Evolutionary conservation across 352 stramenopile genomes (phyloP), one percentile per base, ranked within the genome.

Genomic region (Globisporangium middletonii): DNA sequence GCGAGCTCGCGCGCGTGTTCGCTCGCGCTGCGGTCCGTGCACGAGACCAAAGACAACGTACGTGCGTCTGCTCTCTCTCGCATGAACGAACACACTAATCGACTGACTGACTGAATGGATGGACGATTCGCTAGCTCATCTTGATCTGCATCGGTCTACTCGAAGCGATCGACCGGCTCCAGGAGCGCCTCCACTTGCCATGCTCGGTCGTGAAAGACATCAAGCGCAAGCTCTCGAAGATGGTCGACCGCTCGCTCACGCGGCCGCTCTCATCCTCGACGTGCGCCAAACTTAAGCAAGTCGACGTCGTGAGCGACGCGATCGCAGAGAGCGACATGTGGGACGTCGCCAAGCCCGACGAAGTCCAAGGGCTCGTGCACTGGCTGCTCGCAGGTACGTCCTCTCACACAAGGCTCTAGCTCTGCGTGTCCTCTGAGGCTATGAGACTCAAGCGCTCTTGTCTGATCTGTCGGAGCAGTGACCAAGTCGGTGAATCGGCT

Each of bases 31-130:
- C 73, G 65, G 26, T 88, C 81, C 7, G 57, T 89, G 15, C 66
- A 76, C 50, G 82, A 92, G 33, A 89, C 79, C 7, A 89, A 89
- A 64, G 77, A 88, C 55, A 88, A 70, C 47, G 82, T 92, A 61
- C 28, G 65, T 63, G 27, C 45, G 38, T 15, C 15, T 50, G 12
- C 45, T 23, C 23, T 23, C 23, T 23, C 23, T 23, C 23, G 23
- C 23, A 23, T 23, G 23, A 23, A 33, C 19, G 23, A 9, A 28
- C 12, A 9, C 12, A 19, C 47, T n/a, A 3, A 18, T 3, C 26
- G 43, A 19, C 8, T 9, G 43, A 19, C 11, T 19, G 12, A 38
- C 26, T 3, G 7, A 18, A 5, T 33, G 2, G 4, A 11, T 18
- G 12, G 3, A 27, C 7, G 18, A 5, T 23, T 23, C 23, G 23